Base-by-base conservation (phyloP, 306 rosid genomes). In the Lathyrus oleraceus region DNA sequence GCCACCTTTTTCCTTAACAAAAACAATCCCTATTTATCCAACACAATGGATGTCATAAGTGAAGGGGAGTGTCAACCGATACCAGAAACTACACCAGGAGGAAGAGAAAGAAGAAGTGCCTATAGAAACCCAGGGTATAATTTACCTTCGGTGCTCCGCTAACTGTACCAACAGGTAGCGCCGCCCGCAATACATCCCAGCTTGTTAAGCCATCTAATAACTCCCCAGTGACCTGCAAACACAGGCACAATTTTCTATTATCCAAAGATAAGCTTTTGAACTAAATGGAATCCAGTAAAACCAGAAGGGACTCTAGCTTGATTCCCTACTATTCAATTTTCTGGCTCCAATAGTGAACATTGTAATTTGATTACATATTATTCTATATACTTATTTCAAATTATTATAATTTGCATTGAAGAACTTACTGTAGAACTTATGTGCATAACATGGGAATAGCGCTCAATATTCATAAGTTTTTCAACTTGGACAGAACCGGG, bases 381-480 rank as follows among this genome's bases (percentile, higher is more conserved):
- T 17, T 17, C 25, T 16, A 59, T 56, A 11, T 54, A 39, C 5
- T 23, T n/a, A 70, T 28, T 5, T n/a, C 28, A 12, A 61, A 73
- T 14, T 27, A 61, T 49, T n/a, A 44, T 44, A 28, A 48, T 6
- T 47, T 43, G 73, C 54, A 69, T 16, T 7, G 1, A 69, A 76
- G 51, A 66, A 73, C 97, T 91, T 84, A 91, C 99, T 5, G 99
- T 94, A 13, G 99, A 94, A 77, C 99, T 94, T 53, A 94, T 86
- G 79, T 94, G 99, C 99, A 94, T 94, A 47, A 94, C 99, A 80
- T 94, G 99, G 78, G 99, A 94, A 83, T 88, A 94, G 27, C 92
- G 91, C 85, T 94, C 99, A 19, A 94, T 74, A 58, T 91, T 87
- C 99, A 88, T 94, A 40, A 91, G 86, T 81, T 86, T 83, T 79